These are phyloP conservation scores for Wallacemonas sp. DNA, from an alignment of 208 protist genomes.

Conservation along the genomic window DNA sequence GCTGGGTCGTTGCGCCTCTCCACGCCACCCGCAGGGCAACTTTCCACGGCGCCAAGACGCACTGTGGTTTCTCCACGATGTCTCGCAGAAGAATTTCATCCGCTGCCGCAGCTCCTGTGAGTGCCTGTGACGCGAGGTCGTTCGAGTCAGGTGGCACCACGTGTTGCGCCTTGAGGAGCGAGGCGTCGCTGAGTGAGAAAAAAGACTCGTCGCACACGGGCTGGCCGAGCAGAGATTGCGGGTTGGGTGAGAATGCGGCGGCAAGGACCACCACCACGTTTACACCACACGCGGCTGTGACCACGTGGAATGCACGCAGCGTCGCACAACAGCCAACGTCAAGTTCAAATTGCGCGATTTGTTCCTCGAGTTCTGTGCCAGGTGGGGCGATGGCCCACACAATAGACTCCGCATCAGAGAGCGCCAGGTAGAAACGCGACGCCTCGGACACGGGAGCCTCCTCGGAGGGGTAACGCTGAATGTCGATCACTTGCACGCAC, in stretches of 20 bases:
- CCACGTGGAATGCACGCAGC: slow-evolving; percentile 47
- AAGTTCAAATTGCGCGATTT: slow-evolving; percentile 58
- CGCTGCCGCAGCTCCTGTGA: neutral
- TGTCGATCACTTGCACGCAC: slow-evolving; percentile 77
- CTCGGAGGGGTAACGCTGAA: slow-evolving; percentile 61
- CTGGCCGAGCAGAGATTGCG: slow-evolving; percentile 57
- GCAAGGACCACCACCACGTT: slow-evolving; percentile 65
- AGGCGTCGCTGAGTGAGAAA: slow-evolving; percentile 49
- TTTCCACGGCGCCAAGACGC: slow-evolving; percentile 40
- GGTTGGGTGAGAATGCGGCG: slow-evolving; percentile 36
- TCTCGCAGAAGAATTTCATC: slow-evolving; percentile 36
- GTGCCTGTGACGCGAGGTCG: too few relatives aligned
- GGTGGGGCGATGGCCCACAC: slow-evolving; percentile 72
- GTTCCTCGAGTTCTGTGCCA: slow-evolving; percentile 44
- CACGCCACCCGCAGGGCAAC: slow-evolving; percentile 59
- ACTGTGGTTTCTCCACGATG: slow-evolving; percentile 35
- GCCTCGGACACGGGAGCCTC: neutral
- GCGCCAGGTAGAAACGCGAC: slow-evolving; percentile 78
- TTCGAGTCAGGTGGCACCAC: too few relatives aligned
- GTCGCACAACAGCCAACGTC: slow-evolving; percentile 73
- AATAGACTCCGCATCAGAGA: slow-evolving; percentile 52
- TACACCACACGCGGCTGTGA: slow-evolving; percentile 60
- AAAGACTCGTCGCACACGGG: slow-evolving; percentile 26
- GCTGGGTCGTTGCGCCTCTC: slow-evolving; percentile 25
- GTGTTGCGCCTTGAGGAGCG: slow-evolving; percentile 41